Evolutionary conservation across 2,329 filamentous ascomycete species (phyloP).

Genomic region (Dactylonectria macrodidyma): DNA sequence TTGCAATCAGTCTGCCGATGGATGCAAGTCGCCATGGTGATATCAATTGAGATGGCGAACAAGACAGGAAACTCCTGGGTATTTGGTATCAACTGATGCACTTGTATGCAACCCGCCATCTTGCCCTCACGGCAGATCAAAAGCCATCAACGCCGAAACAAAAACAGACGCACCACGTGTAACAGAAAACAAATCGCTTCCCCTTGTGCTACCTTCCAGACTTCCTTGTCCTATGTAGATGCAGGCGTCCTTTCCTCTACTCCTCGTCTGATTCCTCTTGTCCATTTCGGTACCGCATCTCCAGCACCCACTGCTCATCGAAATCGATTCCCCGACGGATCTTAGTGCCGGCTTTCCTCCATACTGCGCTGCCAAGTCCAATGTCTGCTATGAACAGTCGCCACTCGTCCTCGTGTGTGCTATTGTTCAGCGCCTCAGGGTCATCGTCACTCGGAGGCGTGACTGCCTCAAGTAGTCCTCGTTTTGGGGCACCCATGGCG

Average conservation of each 20-base stretch:
- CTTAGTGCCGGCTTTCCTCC: conserved; percentile 87
- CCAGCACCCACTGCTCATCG: conserved; percentile 87
- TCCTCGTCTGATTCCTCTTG: conserved; percentile 48
- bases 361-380: conserved; percentile 85
- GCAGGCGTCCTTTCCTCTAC: conserved; percentile 18
- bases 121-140: conserved; percentile 31
- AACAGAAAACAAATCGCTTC: conserved; percentile 38
- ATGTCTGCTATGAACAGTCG: conserved; percentile 89
- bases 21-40: neutral
- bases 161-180: conserved; percentile 33
- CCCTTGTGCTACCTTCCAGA: conserved; percentile 15
- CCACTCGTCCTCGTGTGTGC: conserved; percentile 74
- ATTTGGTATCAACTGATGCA: conserved; percentile 45
- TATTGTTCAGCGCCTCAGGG: conserved; percentile 47
- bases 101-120: conserved; percentile 28
- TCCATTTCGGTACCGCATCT: conserved; percentile 69
- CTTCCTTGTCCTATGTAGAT: conserved; percentile 5
- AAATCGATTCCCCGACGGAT: conserved; percentile 90
- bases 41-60: neutral
- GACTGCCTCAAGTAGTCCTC: conserved; percentile 85
- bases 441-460: conserved; percentile 63
- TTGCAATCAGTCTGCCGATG: neutral
- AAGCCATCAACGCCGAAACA: conserved; percentile 38
- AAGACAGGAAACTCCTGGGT: conserved; percentile 44
- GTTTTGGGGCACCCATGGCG: conserved; percentile 88